Evolutionary conservation across 2,329 filamentous ascomycete species (phyloP).

Genomic region (Elsinoe perseae): DNA sequence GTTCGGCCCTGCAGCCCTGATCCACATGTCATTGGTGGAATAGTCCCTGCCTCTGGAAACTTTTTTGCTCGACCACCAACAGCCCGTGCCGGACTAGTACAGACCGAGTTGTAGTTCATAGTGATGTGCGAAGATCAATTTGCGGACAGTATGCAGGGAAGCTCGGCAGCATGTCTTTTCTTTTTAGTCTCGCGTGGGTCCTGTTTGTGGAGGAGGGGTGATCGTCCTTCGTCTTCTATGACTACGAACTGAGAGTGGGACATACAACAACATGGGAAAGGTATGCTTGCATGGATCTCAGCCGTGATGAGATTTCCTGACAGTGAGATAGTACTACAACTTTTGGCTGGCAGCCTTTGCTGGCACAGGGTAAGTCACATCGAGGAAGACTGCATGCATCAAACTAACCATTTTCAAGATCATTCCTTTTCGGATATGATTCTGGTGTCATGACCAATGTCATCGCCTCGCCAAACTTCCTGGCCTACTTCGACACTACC

Average conservation of each 20-base stretch:
- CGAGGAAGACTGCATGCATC: neutral
- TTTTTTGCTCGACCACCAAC: neutral
- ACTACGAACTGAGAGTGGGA: neutral
- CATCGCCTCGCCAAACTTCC: constrained; percentile 50
- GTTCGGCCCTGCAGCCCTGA: neutral
- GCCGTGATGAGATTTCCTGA: neutral
- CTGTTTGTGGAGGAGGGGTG: neutral
- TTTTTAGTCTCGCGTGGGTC: constrained; percentile 9
- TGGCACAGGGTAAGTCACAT: constrained; percentile 22
- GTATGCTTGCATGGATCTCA: neutral
- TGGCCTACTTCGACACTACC: constrained; percentile 49
- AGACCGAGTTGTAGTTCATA: neutral
- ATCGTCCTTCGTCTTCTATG: constrained; percentile 5
- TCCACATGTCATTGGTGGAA: constrained; percentile 7
- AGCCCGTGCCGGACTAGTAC: constrained; percentile 11
- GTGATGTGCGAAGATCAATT: constrained; percentile 13
- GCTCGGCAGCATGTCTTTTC: neutral
- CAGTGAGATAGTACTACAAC: constrained; percentile 21
- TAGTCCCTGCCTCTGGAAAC: neutral
- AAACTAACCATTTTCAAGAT: constrained; percentile 20
- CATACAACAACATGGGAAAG: constrained; percentile 15
- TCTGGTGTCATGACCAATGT: constrained; percentile 43
- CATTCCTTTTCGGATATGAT: constrained; percentile 44
- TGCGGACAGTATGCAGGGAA: constrained; percentile 5
- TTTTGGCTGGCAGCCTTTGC: constrained; percentile 26